A percentile compares a stretch with the other conserved stretches of the same genome.
Conservation (phyloP, 805 yeast species). For the Saturnispora zaruensis region DNA sequence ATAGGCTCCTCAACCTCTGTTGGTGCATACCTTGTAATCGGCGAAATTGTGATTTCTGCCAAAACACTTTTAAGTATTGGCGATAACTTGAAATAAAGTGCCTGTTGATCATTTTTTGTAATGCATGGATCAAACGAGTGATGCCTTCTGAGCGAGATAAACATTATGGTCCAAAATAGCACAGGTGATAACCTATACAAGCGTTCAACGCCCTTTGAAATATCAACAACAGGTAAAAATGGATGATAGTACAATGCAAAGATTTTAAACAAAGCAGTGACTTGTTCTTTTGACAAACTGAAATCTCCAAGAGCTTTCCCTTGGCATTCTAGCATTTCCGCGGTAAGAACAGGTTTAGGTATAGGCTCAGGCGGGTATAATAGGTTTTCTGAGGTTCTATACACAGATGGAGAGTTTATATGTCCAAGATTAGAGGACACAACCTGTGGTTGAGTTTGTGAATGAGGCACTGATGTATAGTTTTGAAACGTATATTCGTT, state of each 20-base stretch:
- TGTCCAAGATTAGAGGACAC: background rate
- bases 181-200: conserved; percentile 77
- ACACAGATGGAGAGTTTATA: conserved; percentile 4
- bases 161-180: conserved; percentile 87
- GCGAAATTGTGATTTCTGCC: conserved; percentile 84
- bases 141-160: conserved; percentile 69
- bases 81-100: conserved; percentile 52
- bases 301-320: conserved; percentile 70
- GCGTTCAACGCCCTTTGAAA: conserved; percentile 71
- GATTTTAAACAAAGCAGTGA: conserved; percentile 55
- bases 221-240: conserved; percentile 79
- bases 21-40: conserved; percentile 78
- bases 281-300: conserved; percentile 50
- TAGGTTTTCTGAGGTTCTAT: conserved; percentile 7
- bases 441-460: background rate
- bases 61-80: conserved; percentile 65
- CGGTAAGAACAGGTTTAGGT: conserved; percentile 11
- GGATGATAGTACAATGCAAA: conserved; percentile 76
- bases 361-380: conserved; percentile 17
- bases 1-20: conserved; percentile 73
- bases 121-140: conserved; percentile 24
- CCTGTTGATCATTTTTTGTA: conserved; percentile 22
- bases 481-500: conserved; percentile 1
- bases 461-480: background rate
- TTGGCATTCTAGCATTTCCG: conserved; percentile 39